These are phyloP conservation scores for Talaromyces sp. DNA, from an alignment of 2,329 filamentous ascomycete species.

Conservation along the genomic window DNA sequence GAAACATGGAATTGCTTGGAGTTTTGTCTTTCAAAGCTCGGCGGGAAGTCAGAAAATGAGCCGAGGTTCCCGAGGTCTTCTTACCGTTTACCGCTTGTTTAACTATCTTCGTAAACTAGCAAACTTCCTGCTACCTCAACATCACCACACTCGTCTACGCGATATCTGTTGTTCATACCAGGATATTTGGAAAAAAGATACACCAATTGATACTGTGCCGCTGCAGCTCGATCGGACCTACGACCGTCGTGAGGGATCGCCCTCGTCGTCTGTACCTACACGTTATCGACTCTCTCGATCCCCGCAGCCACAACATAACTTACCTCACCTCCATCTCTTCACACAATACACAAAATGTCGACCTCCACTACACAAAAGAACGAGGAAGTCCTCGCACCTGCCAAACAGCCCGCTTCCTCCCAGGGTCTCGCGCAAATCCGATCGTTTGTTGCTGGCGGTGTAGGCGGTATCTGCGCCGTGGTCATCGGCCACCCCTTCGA, in stretches of 20 bases:
- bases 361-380: conserved; percentile 1
- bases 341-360: conserved; percentile 1
- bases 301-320: not conserved
- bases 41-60: not conserved
- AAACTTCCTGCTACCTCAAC: not conserved
- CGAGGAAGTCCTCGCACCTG: conserved; percentile 12
- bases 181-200: not conserved
- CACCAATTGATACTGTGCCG: not conserved
- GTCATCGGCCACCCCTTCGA: conserved; percentile 96
- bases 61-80: conserved; percentile 4
- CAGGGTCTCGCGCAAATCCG: conserved; percentile 64
- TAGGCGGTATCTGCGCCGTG: conserved; percentile 90
- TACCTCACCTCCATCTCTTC: not conserved
- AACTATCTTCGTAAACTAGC: not conserved
- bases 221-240: not conserved
- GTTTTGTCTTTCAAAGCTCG: not conserved
- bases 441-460: conserved; percentile 83
- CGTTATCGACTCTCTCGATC: not conserved
- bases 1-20: not conserved
- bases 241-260: not conserved
- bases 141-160: not conserved
- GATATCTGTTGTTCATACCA: not conserved
- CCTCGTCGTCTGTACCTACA: not conserved
- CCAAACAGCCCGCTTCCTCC: conserved; percentile 11
- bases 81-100: not conserved